Conservation (phyloP, 1,139 yeast genomes). For the Saccharomyces hybrid region DNA sequence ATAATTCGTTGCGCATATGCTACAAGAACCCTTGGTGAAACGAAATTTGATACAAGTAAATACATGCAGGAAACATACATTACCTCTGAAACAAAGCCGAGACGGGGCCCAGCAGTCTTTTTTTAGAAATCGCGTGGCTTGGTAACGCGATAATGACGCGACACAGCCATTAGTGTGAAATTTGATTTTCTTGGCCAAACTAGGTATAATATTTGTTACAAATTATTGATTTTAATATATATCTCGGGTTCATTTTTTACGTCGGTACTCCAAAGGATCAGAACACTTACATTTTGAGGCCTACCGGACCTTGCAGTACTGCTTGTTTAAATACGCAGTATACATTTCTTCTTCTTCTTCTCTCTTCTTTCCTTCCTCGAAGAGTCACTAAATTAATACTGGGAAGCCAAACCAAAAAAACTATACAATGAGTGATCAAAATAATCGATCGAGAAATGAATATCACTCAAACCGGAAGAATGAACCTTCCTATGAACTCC, state of each 20-base stretch:
- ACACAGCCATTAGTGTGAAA: background rate
- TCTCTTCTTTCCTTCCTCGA: background rate
- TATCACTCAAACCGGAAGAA: background rate
- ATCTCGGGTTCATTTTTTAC: background rate
- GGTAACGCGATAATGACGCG: background rate
- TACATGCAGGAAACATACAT: background rate
- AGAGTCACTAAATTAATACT: background rate
- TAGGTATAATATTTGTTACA: background rate
- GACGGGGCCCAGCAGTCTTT: background rate
- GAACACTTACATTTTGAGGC: background rate
- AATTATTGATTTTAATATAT: background rate
- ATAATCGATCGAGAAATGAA: background rate
- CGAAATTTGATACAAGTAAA: background rate
- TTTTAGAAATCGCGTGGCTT: constrained; percentile 1
- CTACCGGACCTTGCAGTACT: background rate
- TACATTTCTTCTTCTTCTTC: background rate
- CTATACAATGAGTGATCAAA: background rate
- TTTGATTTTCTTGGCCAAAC: background rate
- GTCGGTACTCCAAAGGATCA: background rate
- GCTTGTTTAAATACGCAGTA: background rate
- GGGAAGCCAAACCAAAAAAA: background rate
- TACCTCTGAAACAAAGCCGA: background rate
- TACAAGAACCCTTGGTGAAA: background rate
- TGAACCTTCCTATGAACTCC: background rate
- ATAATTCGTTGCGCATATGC: background rate